Percentiles rank a stretch among this genome's conserved stretches.
These are phyloP conservation scores for Stentor coeruleus DNA, from an alignment of 73 alveolate genomes.

Conservation along the genomic window DNA sequence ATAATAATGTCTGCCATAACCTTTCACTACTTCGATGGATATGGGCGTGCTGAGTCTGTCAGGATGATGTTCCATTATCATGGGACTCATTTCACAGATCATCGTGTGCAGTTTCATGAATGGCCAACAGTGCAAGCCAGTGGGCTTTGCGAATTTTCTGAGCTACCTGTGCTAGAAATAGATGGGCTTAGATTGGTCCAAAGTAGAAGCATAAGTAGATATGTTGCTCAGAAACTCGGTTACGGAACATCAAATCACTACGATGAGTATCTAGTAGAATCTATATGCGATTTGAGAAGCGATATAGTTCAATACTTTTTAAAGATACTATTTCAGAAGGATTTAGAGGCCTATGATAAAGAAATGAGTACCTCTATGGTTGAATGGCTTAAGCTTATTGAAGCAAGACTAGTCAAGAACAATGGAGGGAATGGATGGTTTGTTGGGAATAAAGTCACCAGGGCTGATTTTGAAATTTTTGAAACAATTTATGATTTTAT, in stretches of 20 bases:
- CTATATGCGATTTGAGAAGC: not conserved
- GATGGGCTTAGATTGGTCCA: slow-evolving; percentile 36
- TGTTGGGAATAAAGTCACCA: not conserved
- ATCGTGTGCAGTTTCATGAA: slow-evolving; percentile 33
- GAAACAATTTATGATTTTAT: not conserved
- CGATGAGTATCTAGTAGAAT: not conserved
- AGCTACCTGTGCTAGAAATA: slow-evolving; percentile 40
- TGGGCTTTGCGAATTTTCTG: slow-evolving; percentile 37
- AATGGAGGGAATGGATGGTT: slow-evolving; percentile 1
- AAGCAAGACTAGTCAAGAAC: not conserved
- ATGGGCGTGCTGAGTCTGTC: slow-evolving; percentile 50
- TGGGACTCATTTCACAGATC: slow-evolving; percentile 33
- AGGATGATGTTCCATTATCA: slow-evolving; percentile 42
- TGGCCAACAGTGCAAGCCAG: slow-evolving; percentile 29
- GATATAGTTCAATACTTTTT: not conserved
- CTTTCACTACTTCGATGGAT: slow-evolving; percentile 41
- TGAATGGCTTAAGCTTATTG: not conserved
- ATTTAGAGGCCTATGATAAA: not conserved
- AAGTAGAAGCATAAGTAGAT: not conserved
- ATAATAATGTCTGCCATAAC: slow-evolving; percentile 24
- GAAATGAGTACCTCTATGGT: not conserved
- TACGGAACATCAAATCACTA: not conserved
- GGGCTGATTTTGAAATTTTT: not conserved
- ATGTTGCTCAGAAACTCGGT: not conserved
- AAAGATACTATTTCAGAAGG: not conserved